These are phyloP conservation scores for Mycosphaerella sp. DNA, from an alignment of 2,329 filamentous ascomycete species.

Conservation along the genomic window DNA sequence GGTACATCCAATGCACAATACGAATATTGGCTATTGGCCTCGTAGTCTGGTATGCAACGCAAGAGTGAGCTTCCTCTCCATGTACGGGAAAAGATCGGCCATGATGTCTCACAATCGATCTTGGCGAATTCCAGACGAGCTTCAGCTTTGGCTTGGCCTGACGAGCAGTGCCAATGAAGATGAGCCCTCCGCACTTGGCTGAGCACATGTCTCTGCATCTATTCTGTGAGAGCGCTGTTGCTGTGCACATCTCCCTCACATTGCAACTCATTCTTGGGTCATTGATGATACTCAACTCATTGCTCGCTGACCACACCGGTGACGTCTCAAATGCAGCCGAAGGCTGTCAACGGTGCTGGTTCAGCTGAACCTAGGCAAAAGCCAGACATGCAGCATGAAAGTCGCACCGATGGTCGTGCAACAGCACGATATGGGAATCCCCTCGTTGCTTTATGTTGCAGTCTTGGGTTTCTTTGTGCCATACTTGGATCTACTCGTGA, in stretches of 20 bases:
- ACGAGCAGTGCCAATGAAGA: neutral
- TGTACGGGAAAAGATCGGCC: slow-evolving; percentile 1
- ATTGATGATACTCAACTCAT: too few relatives aligned
- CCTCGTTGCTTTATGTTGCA: slow-evolving; percentile 46
- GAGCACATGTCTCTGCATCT: neutral
- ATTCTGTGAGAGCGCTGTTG: too few relatives aligned
- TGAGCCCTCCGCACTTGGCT: neutral
- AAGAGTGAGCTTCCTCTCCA: neutral
- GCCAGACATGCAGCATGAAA: too few relatives aligned
- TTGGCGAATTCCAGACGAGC: slow-evolving; percentile 2
- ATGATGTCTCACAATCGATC: slow-evolving; percentile 4
- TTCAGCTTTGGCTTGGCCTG: slow-evolving; percentile 1
- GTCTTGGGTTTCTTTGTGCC: slow-evolving; percentile 96
- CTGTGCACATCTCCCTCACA: too few relatives aligned
- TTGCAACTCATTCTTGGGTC: neutral
- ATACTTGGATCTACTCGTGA: slow-evolving; percentile 87
- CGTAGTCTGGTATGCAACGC: slow-evolving; percentile 1
- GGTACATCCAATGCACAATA: neutral
- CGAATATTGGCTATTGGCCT: neutral
- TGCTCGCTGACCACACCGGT: too few relatives aligned
- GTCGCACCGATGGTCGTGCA: too few relatives aligned
- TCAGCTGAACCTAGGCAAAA: too few relatives aligned
- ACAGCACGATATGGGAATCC: too few relatives aligned
- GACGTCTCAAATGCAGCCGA: neutral
- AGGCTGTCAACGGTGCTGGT: too few relatives aligned